Base-by-base conservation (phyloP, 2,329 filamentous ascomycete species). In the Sporothrix euskadiensis region DNA sequence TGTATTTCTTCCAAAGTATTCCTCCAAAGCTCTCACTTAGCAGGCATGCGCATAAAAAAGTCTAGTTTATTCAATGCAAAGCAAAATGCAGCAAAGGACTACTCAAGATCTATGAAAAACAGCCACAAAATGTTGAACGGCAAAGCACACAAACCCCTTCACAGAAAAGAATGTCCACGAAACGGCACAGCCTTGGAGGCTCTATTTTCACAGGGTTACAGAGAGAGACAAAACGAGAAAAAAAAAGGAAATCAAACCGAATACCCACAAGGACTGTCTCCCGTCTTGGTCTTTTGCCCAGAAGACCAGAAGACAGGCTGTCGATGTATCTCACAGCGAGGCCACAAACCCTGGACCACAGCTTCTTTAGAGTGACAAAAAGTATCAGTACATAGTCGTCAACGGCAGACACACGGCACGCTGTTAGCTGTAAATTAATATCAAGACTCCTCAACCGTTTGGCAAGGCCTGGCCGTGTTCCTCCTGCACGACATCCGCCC, bases 401-500 rank as follows among this genome's bases (percentile, higher is more conserved):
- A 72, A 72, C 71, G 69, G 22, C 61, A 26, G 26, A 14, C n/a
- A n/a, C 61, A 44, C 3, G 26, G 12, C 32, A 41, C n/a, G 22
- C 35, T 59, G n/a, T 57, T 56, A 41, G 5, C 49, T n/a, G 16
- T 22, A 22, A n/a, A n/a, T 54, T 54, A 54, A n/a, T 54, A 54
- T 22, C 6, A 44, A 57, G 54, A 10, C 14, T 12, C 8, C 22
- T 32, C 26, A 14, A 32, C 10, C 16, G 39, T 66, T 22, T 66
- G 39, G 39, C 52, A 56, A 56, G 52, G 52, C 59, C 39, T 26
- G 35, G n/a, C 35, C 44, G 14, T 66, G 56, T 44, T 63, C 54
- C 30, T 74, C 69, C 73, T 74, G 73, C 73, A 74, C 73, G 70
- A 74, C 73, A 74, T 74, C 44, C 47, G 47, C 39, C 54, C 26